Evolutionary conservation across 176 grass and related monocot species (phyloP).

Genomic region (Cymbopogon citratus): DNA sequence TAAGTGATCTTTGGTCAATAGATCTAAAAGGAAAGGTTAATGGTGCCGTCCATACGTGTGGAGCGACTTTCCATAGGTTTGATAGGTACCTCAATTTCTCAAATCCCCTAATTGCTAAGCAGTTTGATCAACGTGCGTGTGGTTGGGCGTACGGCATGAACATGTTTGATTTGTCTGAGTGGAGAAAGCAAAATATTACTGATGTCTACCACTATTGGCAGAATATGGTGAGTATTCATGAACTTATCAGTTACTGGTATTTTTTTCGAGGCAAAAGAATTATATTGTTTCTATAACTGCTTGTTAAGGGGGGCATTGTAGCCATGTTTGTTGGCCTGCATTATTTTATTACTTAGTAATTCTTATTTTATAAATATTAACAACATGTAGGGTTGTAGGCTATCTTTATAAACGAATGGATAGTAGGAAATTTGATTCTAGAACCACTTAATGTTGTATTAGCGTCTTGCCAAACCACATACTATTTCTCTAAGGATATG

Average conservation of each 20-base stretch:
- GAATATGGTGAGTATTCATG: constrained; percentile 41
- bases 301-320: too few species aligned
- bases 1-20: constrained; percentile 61
- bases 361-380: not conserved
- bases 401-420: not conserved
- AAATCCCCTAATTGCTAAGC: constrained; percentile 64
- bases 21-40: constrained; percentile 74
- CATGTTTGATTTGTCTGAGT: constrained; percentile 79
- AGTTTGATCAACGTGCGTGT: constrained; percentile 65
- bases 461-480: not conserved
- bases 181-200: constrained; percentile 84
- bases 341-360: not conserved
- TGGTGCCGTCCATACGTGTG: constrained; percentile 68
- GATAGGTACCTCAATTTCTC: constrained; percentile 84
- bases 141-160: constrained; percentile 96
- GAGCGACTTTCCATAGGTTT: constrained; percentile 75
- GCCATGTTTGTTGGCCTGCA: not conserved
- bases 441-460: not conserved
- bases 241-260: not conserved
- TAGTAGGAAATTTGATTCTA: too few species aligned
- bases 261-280: not conserved
- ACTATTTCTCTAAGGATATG: not conserved
- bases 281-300: not conserved
- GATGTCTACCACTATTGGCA: constrained; percentile 82
- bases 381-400: not conserved